Evolutionary conservation across 345 rosid genomes (phyloP).

Genomic region (Eucalyptus caleyi): DNA sequence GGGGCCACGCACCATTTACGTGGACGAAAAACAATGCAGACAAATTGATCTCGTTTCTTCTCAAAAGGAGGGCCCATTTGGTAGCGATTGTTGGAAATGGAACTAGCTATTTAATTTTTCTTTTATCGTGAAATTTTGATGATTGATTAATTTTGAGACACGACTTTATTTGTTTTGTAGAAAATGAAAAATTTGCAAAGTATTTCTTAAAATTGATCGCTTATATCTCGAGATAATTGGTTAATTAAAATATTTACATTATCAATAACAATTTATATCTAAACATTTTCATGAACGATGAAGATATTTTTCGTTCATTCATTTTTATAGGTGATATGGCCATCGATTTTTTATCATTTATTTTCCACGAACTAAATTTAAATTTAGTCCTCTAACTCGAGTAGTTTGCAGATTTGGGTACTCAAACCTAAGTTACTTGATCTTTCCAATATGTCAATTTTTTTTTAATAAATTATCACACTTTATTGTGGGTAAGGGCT

Average conservation of each 20-base stretch:
- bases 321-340: too few species aligned
- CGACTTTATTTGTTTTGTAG: fast-evolving
- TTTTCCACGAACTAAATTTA: neutral
- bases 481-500: too few species aligned
- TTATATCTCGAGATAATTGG: too few species aligned
- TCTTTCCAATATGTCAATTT: neutral
- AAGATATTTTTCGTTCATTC: fast-evolving
- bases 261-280: too few species aligned
- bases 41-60: neutral
- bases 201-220: too few species aligned
- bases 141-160: neutral
- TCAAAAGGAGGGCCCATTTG: neutral
- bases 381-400: neutral
- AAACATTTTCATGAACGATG: fast-evolving
- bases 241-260: too few species aligned
- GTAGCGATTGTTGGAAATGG: neutral
- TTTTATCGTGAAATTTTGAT: too few species aligned
- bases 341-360: too few species aligned
- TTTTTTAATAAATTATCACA: neutral
- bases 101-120: neutral
- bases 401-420: neutral
- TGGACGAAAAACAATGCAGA: neutral
- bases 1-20: slow-evolving; percentile 1
- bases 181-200: too few species aligned
- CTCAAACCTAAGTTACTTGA: neutral